Base-by-base conservation (phyloP, 1,284 basidiomycete species). In the Ganoderma multipileum region DNA sequence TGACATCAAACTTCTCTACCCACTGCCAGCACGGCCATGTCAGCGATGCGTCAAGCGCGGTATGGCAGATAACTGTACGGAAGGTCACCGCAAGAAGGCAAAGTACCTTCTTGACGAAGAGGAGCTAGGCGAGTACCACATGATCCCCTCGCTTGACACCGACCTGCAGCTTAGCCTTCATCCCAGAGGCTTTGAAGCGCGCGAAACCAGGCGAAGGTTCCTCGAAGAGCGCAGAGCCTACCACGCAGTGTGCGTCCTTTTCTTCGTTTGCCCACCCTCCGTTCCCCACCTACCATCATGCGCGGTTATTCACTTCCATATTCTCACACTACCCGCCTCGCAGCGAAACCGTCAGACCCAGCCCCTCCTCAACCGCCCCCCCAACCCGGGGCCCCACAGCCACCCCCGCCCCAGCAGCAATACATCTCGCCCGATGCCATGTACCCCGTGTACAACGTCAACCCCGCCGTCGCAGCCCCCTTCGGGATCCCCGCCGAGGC, bases 61-160 rank as follows among this genome's bases (percentile, higher is more conserved):
- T 20, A 91, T 97, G 75, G 92, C 91, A 7, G 89, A 91, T 68
- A 92, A 91, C 69, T 99, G 97, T 78, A 92, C 92, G 47, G 97
- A 99, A 78, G 97, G 97, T 0, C 93, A 95, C 73, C 89, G 97
- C 73, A 99, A 99, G 84, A 98, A 98, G 82, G 97, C 97, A 30
- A 99, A 99, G 79, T 99, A 99, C 80, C 87, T 98, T 20, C 84
- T 96, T 71, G 95, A 97, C 79, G 95, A 96, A 61, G 93, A 95
- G 58, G 96, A 98, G 79, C 89, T 96, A 67, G 91, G 95, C 95
- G 77, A 75, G 90, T 83, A 54, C 61, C 71, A 65, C 76, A 73
- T 74, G 68, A 73, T 72, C 74, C 66, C 69, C 65, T 57, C 71
- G 50, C 44, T 38, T 65, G 47, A 60, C 36, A 67, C 65, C 63